Evolutionary conservation across 2,329 filamentous ascomycete species (phyloP).

Genomic region (Xenoacremonium recifei): DNA sequence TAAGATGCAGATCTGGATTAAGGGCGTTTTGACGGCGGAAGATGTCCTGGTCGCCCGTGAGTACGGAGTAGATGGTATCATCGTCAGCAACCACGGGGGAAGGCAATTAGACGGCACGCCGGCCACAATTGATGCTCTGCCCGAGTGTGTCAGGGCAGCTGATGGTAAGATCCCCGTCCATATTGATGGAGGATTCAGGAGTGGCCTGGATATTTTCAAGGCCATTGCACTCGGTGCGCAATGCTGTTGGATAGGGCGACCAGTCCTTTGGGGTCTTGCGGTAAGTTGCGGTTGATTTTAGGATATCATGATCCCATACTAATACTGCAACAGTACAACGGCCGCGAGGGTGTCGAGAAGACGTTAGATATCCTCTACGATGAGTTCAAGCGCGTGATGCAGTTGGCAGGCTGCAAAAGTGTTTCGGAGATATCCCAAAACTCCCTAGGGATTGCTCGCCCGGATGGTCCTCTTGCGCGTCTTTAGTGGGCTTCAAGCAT

Average conservation of each 20-base stretch:
- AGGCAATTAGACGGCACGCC: slow-evolving; percentile 44
- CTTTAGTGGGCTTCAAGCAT: too few relatives aligned
- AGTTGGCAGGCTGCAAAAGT: too few relatives aligned
- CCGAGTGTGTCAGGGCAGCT: neutral
- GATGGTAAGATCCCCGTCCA: neutral
- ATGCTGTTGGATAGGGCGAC: slow-evolving; percentile 2
- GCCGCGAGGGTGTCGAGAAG: slow-evolving; percentile 3
- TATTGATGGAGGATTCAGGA: slow-evolving; percentile 5
- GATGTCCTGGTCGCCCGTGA: slow-evolving; percentile 37
- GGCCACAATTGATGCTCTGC: slow-evolving; percentile 39
- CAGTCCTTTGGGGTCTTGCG: slow-evolving; percentile 2
- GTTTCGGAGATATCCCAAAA: too few relatives aligned
- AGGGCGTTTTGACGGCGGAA: slow-evolving; percentile 41
- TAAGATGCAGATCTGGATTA: slow-evolving; percentile 49
- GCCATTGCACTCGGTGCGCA: slow-evolving; percentile 4
- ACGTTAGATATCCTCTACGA: slow-evolving; percentile 5
- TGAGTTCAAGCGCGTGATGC: too few relatives aligned
- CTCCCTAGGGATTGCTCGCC: too few relatives aligned
- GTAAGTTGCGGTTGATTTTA: neutral
- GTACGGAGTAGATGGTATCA: slow-evolving; percentile 37
- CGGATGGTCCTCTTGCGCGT: too few relatives aligned
- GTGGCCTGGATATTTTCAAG: slow-evolving; percentile 6
- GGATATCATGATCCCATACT: too few relatives aligned
- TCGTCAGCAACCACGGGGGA: slow-evolving; percentile 47
- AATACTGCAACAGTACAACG: slow-evolving; percentile 2